phyloP scores from a whole-genome alignment of 179 eudicot genomes.

The Spinacia oleracea region DNA sequence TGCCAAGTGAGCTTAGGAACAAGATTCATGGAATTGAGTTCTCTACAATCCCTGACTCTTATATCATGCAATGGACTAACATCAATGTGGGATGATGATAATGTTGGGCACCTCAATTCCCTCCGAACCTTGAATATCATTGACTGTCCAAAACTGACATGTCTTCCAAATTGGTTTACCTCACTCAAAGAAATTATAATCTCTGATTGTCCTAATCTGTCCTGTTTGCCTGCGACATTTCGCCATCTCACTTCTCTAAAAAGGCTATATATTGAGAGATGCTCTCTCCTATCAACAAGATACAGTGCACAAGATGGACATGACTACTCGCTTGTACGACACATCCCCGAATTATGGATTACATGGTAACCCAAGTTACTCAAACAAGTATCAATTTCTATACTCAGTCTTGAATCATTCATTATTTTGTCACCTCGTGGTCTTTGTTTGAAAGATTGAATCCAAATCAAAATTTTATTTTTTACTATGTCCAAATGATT shows the following conservation, averaged over 20 bases:
- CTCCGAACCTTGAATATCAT: no score
- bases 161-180: constrained; percentile 15
- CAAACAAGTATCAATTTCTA: no score
- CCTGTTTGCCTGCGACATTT: constrained; percentile 2
- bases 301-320: neutral
- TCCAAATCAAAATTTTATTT: no score
- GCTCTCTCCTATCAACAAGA: no score
- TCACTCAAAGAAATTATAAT: neutral
- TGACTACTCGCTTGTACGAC: neutral
- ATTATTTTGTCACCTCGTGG: no score
- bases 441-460: no score
- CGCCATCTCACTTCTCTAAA: neutral
- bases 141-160: constrained; percentile 29
- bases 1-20: constrained; percentile 6
- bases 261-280: no score
- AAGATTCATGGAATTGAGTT: neutral
- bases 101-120: constrained; percentile 22
- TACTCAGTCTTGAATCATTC: no score
- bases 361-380: no score
- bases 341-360: no score
- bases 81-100: constrained; percentile 26
- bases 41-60: constrained; percentile 11
- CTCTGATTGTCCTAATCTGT: constrained; percentile 14
- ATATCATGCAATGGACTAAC: constrained; percentile 21
- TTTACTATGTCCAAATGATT: no score